phyloP scores from a whole-genome alignment of 352 stramenopile genomes.

The Phytophthora colocasiae region DNA sequence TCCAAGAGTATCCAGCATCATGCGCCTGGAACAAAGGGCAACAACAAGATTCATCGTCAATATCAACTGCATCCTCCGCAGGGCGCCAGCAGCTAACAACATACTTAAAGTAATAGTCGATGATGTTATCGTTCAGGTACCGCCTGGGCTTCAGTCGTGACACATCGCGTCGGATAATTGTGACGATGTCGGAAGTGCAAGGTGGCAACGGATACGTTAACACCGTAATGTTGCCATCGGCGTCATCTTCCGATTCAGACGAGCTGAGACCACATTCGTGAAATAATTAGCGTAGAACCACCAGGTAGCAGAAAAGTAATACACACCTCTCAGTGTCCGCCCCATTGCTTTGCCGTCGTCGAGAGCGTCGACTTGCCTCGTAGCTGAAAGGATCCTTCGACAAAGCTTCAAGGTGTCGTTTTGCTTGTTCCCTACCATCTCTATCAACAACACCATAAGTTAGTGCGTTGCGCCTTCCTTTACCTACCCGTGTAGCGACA shows the following conservation, averaged over 20 bases:
- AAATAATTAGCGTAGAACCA: conserved; percentile 1
- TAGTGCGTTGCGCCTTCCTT: not conserved
- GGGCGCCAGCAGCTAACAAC: conserved; percentile 9
- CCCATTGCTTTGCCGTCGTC: conserved; percentile 7
- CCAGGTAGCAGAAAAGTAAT: not conserved
- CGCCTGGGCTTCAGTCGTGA: conserved; percentile 64
- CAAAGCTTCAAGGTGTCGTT: conserved; percentile 35
- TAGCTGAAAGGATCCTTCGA: conserved; percentile 33
- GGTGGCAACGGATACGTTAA: conserved; percentile 81
- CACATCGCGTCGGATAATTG: conserved; percentile 72
- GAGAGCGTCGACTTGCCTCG: conserved; percentile 11
- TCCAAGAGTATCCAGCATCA: conserved; percentile 64
- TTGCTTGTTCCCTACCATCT: conserved; percentile 39
- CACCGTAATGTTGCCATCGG: conserved; percentile 41
- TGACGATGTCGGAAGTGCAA: conserved; percentile 77
- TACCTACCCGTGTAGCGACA: not conserved
- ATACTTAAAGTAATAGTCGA: conserved; percentile 94
- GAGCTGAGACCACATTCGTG: conserved; percentile 5
- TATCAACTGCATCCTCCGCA: not conserved
- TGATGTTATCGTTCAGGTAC: conserved; percentile 94
- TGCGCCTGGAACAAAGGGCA: conserved; percentile 35
- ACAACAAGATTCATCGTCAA: conserved; percentile 8
- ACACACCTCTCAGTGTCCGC: conserved; percentile 25
- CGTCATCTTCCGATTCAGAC: conserved; percentile 43
- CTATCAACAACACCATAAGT: conserved; percentile 17